Base-by-base conservation (phyloP, 2,329 filamentous ascomycete genomes). In the Monilinia fructicola region DNA sequence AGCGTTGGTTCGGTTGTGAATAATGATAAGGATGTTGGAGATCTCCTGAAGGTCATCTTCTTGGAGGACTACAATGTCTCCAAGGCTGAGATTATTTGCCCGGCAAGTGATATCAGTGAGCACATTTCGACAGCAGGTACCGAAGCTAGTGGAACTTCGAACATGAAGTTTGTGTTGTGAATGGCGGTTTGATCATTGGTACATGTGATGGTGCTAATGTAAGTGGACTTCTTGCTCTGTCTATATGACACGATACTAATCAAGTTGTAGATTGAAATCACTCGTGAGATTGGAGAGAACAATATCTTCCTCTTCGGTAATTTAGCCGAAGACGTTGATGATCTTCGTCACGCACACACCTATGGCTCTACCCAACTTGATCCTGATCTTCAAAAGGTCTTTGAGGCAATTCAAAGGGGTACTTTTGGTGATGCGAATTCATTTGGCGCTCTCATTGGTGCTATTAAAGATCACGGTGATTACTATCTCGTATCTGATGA, bases 151-250 rank as follows among this genome's bases (percentile, higher is more conserved):
- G 94, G 94, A 70, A 97, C 93, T 16, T 96, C 92, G 76, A 99
- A 99, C 86, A 99, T 99, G 95, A 99, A 99, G 80, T 99, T 99
- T 78, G 95, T 97, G 18, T 84, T 99, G 75, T 99, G 75, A 99
- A 98, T 75, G 95, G 95, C 71, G 95, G 95, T 70, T 83, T 99
- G 69, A 96, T 99, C 75, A 99, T 99, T 73, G 95, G 95, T 73
- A 99, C 95, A 26, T 97, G 94, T 77, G 95, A 99, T 75, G 95
- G 95, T 76, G 95, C 95, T 70, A 99, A 99, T 76, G 92, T 95
- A 84, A 84, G 89, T 83, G 16, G 53, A 16, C 40, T 35, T 18
- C 38, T 44, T 16, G 16, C 28, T 53, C 18, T 21, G 26, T 16
- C 14, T 26, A n/a, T 31, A 31, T 11, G 21, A 31, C 44, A n/a